phyloP scores from a whole-genome alignment of 2,329 filamentous ascomycete genomes.

The Scedosporium minutisporum region DNA sequence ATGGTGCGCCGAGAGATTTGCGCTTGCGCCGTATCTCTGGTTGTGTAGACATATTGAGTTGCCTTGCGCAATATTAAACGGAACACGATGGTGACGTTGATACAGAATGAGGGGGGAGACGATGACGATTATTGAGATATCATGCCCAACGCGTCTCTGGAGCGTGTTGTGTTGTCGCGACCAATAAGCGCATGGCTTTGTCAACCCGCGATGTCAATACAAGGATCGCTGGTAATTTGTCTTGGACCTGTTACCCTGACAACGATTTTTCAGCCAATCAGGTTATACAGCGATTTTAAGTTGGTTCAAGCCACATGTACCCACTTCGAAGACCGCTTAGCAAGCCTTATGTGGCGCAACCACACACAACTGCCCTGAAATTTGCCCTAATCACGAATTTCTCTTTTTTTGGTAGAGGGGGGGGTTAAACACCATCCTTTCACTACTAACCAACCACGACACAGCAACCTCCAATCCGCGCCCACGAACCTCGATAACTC shows the following conservation, averaged over 20 bases:
- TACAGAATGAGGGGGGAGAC: constrained; percentile 6
- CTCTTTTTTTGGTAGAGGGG: constrained; percentile 3
- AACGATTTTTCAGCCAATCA: neutral
- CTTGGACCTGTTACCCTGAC: constrained; percentile 1
- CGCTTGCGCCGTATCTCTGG: constrained; percentile 50
- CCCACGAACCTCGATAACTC: constrained; percentile 5
- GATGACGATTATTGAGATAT: constrained; percentile 17
- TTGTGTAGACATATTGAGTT: constrained; percentile 34
- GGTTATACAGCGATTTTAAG: no score
- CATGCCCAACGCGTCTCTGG: neutral
- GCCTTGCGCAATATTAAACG: neutral
- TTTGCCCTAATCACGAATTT: constrained; percentile 8
- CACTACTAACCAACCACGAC: constrained; percentile 7
- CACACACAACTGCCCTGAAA: constrained; percentile 6
- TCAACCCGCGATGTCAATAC: neutral
- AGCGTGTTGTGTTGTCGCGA: neutral
- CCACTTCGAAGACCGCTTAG: neutral
- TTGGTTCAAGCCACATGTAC: neutral
- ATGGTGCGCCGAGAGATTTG: constrained; percentile 57
- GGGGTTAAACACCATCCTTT: neutral
- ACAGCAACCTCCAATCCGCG: constrained; percentile 7
- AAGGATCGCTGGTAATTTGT: neutral
- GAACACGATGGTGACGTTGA: neutral
- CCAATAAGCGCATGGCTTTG: neutral
- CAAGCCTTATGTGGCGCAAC: neutral